Percentiles rank a stretch among this genome's conserved stretches.
Evolutionary conservation across 768 basidiomycete genomes (phyloP).

Genomic region (Lactifluus subvellereus): DNA sequence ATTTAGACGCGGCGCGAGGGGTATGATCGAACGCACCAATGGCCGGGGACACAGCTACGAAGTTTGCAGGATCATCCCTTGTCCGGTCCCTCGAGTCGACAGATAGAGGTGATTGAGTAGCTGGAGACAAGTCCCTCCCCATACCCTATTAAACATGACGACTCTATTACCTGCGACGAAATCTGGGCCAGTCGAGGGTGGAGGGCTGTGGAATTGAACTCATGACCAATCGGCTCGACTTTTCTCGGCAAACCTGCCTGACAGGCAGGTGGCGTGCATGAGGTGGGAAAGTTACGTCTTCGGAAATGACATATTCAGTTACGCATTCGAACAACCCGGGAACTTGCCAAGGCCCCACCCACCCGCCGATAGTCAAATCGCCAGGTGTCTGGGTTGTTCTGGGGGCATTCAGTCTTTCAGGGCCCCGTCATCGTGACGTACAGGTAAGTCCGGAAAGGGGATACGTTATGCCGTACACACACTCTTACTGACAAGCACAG

Average conservation of each 20-base stretch:
- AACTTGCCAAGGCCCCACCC: conserved; percentile 6
- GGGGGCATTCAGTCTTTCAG: conserved; percentile 8
- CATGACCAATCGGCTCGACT: conserved; percentile 16
- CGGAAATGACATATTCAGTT: conserved; percentile 15
- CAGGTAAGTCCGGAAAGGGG: conserved; percentile 1
- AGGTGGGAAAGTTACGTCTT: conserved; percentile 18
- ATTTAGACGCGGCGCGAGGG: conserved; percentile 12
- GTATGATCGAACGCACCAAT: conserved; percentile 18
- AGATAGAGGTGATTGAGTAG: background rate
- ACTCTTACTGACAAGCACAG: background rate
- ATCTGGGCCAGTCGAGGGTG: background rate
- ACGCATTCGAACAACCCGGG: conserved; percentile 20
- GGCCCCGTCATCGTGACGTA: conserved; percentile 19
- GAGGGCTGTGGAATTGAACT: background rate
- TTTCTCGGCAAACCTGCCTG: conserved; percentile 6
- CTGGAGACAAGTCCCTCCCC: background rate
- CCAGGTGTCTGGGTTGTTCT: conserved; percentile 3
- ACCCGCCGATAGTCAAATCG: too few relatives aligned
- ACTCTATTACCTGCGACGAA: background rate
- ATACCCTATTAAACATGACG: background rate
- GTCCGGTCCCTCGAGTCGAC: background rate
- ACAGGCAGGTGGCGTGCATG: conserved; percentile 15
- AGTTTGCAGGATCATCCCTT: background rate
- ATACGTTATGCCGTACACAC: conserved; percentile 15
- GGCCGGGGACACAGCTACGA: conserved; percentile 12